Conservation (phyloP, 2,329 filamentous ascomycete genomes). For the Cytospora piceae region DNA sequence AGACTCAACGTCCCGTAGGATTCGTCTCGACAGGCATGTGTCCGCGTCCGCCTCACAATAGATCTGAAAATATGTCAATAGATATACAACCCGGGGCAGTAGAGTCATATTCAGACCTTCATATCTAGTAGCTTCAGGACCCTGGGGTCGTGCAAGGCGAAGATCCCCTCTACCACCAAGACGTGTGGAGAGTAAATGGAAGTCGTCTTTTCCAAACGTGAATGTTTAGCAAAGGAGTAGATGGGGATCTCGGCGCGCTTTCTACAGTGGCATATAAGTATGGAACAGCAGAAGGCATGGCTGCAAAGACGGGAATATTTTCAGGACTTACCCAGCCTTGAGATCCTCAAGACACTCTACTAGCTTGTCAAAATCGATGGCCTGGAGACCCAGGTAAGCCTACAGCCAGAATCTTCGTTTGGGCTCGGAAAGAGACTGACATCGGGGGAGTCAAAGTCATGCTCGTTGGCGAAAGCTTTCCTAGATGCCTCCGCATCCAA, state of each 20-base stretch:
- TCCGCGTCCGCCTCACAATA: conserved; percentile 97
- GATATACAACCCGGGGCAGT: not conserved
- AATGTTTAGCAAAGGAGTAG: conserved; percentile 94
- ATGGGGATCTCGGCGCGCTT: conserved; percentile 89
- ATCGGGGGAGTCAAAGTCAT: conserved; percentile 92
- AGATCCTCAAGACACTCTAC: conserved; percentile 80
- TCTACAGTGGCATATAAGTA: conserved; percentile 47
- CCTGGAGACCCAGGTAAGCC: conserved; percentile 44
- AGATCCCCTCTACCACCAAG: conserved; percentile 91
- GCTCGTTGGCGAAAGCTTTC: conserved; percentile 86
- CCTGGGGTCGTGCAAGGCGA: conserved; percentile 86
- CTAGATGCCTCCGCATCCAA: conserved; percentile 77
- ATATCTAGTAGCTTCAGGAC: conserved; percentile 88
- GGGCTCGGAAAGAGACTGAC: conserved; percentile 41
- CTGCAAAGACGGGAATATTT: not conserved
- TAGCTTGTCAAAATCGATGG: conserved; percentile 91
- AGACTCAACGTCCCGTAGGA: conserved; percentile 85
- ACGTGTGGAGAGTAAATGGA: conserved; percentile 97
- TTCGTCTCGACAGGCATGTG: conserved; percentile 85
- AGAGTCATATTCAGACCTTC: conserved; percentile 58
- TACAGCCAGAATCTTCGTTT: not conserved
- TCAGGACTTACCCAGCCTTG: conserved; percentile 80
- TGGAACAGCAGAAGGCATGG: not conserved
- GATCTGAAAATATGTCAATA: conserved; percentile 56
- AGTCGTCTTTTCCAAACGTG: conserved; percentile 76